Percentiles rank a stretch among this genome's conserved stretches.
phyloP scores from a whole-genome alignment of 164 flowering plant genomes.

The Magnolia sinica region DNA sequence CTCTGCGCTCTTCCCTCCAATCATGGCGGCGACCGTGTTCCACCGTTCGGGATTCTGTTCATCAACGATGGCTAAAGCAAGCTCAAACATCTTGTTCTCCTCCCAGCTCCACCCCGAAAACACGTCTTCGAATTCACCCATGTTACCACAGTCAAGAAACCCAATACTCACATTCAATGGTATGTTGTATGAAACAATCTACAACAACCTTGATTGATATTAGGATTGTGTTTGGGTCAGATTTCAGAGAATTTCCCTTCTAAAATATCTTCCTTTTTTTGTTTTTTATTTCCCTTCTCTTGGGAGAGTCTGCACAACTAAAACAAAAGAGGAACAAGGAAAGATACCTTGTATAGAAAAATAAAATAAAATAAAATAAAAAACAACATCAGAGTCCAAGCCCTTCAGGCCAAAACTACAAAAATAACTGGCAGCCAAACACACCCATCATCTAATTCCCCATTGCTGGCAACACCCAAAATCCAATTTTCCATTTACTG shows the following conservation, averaged over 20 bases:
- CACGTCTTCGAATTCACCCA: conserved; percentile 30
- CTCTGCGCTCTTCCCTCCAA: conserved; percentile 52
- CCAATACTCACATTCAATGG: conserved; percentile 32
- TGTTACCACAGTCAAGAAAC: conserved; percentile 8
- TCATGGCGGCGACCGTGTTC: conserved; percentile 56
- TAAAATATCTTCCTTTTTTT: conserved; percentile 4
- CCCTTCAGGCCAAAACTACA: conserved; percentile 18
- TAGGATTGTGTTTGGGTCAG: not conserved
- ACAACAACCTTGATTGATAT: conserved; percentile 6
- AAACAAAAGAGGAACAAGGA: conserved; percentile 1
- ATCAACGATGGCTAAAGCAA: conserved; percentile 59
- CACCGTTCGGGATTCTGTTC: conserved; percentile 57
- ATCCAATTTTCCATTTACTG: conserved; percentile 21
- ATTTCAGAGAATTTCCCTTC: conserved; percentile 16
- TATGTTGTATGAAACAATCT: conserved; percentile 12
- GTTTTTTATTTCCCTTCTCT: conserved; percentile 6
- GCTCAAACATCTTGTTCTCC: conserved; percentile 72
- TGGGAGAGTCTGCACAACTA: conserved; percentile 13
- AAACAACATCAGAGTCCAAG: conserved; percentile 14
- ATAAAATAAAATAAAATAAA: not conserved
- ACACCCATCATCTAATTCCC: conserved; percentile 8
- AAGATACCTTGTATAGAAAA: conserved; percentile 2
- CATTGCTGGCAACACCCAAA: conserved; percentile 27
- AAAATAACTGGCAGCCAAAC: conserved; percentile 20
- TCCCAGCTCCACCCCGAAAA: conserved; percentile 66